Evolutionary conservation across 805 yeast species (phyloP).

Genomic region (Cyberlindnera euphorbiae): DNA sequence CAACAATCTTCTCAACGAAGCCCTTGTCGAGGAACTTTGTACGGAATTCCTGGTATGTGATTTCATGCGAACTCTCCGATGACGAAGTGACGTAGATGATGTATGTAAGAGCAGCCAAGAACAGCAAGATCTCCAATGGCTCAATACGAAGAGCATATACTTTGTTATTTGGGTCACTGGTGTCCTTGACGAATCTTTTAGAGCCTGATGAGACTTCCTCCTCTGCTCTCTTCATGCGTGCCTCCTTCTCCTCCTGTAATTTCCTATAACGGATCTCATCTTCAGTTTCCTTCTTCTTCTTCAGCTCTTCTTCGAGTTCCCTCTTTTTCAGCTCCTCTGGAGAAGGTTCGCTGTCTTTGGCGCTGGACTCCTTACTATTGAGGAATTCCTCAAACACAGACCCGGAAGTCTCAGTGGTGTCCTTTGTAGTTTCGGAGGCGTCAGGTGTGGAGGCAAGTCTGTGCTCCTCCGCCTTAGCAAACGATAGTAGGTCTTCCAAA

Average conservation of each 20-base stretch:
- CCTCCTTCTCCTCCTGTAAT: constrained; percentile 16
- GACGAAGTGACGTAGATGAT: constrained; percentile 27
- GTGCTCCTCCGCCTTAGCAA: constrained; percentile 10
- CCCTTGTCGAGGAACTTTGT: constrained; percentile 70
- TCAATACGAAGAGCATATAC: constrained; percentile 30
- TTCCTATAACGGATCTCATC: constrained; percentile 8
- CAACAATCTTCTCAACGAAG: constrained; percentile 65
- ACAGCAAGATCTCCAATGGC: constrained; percentile 31
- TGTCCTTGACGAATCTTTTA: constrained; percentile 23
- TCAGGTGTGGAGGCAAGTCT: constrained; percentile 1
- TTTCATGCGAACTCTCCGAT: constrained; percentile 40
- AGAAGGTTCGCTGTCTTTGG: constrained; percentile 2
- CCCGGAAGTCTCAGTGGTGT: background rate
- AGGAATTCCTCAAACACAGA: constrained; percentile 14
- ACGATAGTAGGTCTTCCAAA: constrained; percentile 13
- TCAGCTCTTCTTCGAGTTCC: constrained; percentile 10
- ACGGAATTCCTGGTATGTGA: constrained; percentile 91
- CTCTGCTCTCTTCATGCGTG: constrained; percentile 15
- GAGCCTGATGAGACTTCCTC: constrained; percentile 11
- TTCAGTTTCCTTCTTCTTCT: constrained; percentile 10
- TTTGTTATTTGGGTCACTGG: constrained; percentile 28
- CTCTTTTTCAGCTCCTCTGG: constrained; percentile 2
- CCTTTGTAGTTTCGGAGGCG: background rate
- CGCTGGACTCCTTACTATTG: constrained; percentile 9
- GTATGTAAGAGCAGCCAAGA: constrained; percentile 29